Percentiles rank a stretch among this genome's conserved stretches.
phyloP scores from a whole-genome alignment of 106 monocot genomes.

The Amphibolis antarctica region DNA sequence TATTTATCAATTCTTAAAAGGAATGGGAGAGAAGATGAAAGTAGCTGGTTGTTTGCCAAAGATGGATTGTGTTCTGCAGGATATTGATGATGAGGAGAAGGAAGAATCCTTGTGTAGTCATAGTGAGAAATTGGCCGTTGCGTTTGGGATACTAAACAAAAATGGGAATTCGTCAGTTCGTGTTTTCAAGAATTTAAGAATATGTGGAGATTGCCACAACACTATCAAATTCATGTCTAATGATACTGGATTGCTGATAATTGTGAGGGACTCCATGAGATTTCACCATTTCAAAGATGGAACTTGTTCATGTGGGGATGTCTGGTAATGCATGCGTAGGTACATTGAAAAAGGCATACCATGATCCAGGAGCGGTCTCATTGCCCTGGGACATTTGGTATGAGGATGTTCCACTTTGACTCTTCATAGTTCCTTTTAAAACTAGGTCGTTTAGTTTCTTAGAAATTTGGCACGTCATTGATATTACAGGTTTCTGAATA shows the following conservation, averaged over 20 bases:
- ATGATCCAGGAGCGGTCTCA: too few species aligned
- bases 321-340: slow-evolving; percentile 13
- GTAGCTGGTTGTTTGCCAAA: slow-evolving; percentile 33
- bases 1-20: slow-evolving; percentile 33
- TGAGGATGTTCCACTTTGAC: too few species aligned
- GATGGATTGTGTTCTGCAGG: slow-evolving; percentile 33
- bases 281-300: slow-evolving; percentile 37
- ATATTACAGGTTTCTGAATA: too few species aligned
- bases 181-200: slow-evolving; percentile 63
- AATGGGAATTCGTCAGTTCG: slow-evolving; percentile 31
- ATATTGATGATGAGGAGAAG: slow-evolving; percentile 38
- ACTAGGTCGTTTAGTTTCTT: too few species aligned
- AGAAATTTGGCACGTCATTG: too few species aligned
- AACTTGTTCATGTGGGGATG: slow-evolving; percentile 34
- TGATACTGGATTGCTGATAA: slow-evolving; percentile 7
- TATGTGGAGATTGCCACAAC: slow-evolving; percentile 48
- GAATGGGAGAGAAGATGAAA: slow-evolving; percentile 36
- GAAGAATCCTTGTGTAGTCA: slow-evolving; percentile 45
- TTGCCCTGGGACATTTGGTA: too few species aligned
- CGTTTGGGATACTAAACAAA: slow-evolving; percentile 42
- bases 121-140: slow-evolving; percentile 64
- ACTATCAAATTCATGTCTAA: slow-evolving; percentile 26
- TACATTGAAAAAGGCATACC: too few species aligned
- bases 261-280: slow-evolving; percentile 20
- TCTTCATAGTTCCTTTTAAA: too few species aligned